phyloP scores from a whole-genome alignment of 805 yeast genomes.

The Cyberlindnera americana region DNA sequence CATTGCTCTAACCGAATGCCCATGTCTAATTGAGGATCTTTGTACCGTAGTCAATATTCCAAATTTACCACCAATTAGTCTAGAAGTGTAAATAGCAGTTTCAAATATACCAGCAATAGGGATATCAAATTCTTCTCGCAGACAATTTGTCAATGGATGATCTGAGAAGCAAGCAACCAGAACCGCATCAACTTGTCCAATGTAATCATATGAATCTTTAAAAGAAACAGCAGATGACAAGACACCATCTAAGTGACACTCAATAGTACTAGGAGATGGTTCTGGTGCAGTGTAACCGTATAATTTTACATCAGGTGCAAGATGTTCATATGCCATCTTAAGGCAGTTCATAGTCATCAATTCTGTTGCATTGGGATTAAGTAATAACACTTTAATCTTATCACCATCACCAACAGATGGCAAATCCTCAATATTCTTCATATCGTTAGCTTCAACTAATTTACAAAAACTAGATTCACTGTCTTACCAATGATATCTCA shows the following conservation, averaged over 20 bases:
- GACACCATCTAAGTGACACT: slow-evolving; percentile 34
- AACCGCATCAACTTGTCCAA: slow-evolving; percentile 30
- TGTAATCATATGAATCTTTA: slow-evolving; percentile 29
- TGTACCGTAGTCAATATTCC: slow-evolving; percentile 32
- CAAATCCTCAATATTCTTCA: slow-evolving; percentile 13
- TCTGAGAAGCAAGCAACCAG: slow-evolving; percentile 35
- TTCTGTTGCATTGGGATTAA: slow-evolving; percentile 32
- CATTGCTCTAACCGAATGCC: slow-evolving; percentile 28
- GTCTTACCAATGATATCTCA: no score
- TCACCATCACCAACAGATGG: slow-evolving; percentile 13
- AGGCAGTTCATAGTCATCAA: slow-evolving; percentile 31
- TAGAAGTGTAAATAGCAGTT: slow-evolving; percentile 32
- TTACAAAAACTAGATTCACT: no score
- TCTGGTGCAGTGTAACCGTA: slow-evolving; percentile 31
- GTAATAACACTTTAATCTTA: slow-evolving; percentile 26
- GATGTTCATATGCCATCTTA: slow-evolving; percentile 26
- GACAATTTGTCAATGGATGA: slow-evolving; percentile 33
- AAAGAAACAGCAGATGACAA: slow-evolving; percentile 31
- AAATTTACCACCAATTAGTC: slow-evolving; percentile 32
- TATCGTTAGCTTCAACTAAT: no score
- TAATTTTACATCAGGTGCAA: slow-evolving; percentile 30
- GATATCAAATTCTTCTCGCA: slow-evolving; percentile 33
- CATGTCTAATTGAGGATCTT: slow-evolving; percentile 32
- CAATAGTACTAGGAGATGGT: slow-evolving; percentile 31
- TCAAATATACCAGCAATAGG: slow-evolving; percentile 35